Base-by-base conservation (phyloP, 2,329 filamentous ascomycete genomes). In the Xylariaceae sp. region DNA sequence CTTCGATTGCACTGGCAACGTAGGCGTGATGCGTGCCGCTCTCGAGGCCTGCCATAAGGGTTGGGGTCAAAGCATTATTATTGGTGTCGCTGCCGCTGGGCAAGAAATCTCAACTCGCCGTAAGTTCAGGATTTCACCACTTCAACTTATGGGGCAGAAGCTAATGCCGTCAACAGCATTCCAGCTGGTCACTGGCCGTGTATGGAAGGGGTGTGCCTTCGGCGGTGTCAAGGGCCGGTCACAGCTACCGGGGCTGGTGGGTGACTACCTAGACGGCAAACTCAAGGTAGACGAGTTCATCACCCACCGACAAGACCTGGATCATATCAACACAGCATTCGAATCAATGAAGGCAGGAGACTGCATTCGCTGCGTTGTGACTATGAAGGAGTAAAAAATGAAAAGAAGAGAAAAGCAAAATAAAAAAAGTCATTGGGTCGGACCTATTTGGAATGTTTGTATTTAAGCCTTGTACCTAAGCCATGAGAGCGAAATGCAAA, bases 231-330 rank as follows among this genome's bases (percentile, higher is more conserved):
- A 98, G 83, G 95, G 95, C 67, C 93, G 95, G 71, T 88, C 90
- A 32, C 95, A 99, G 79, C 86, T 99, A 64, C 89, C 90, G 46
- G 87, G 83, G 56, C 87, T 99, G 41, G 92, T 99, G 20, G 79
- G 86, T 65, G 93, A 98, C 77, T 99, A 99, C 79, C 82, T 96
- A 75, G 83, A 84, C 50, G 93, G 93, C 67, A 85, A 89, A 72
- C 88, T 99, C 72, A 98, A 97, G 87, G 95, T 98, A 44, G 93
- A 98, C 73, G 95, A 99, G 80, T 98, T 98, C 81, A 98, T 99
- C 79, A 99, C 95, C 29, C 95, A 99, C 80, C 87, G 93, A 67
- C 91, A 96, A 79, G 84, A 82, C 3, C 81, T 99, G 44, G 78
- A 79, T 58, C 86, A 89, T 70, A 96, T 99, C 77, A 98, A 98